Conservation (phyloP, 2,329 filamentous ascomycete genomes). For the Fusarium stilboides region DNA sequence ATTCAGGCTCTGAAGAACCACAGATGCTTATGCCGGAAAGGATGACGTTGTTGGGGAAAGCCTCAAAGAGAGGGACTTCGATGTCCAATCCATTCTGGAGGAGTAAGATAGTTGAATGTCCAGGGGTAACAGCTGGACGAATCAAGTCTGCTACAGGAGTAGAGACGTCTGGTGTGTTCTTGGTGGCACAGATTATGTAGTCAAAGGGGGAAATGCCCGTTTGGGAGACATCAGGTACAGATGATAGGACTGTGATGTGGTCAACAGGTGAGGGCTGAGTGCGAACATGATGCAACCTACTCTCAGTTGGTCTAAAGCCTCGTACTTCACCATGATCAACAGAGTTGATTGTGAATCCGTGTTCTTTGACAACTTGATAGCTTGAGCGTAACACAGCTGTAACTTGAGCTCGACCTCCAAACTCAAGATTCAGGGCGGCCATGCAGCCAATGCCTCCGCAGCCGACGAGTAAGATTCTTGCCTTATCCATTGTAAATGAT, state of each 20-base stretch:
- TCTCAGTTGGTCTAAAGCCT: conserved; percentile 42
- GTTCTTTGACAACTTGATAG: conserved; percentile 41
- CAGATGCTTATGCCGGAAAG: conserved; percentile 48
- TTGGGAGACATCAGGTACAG: conserved; percentile 42
- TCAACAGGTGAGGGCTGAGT: conserved; percentile 2
- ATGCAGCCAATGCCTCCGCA: conserved; percentile 48
- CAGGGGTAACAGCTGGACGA: conserved; percentile 40
- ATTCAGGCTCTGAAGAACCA: conserved; percentile 45
- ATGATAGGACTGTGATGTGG: conserved; percentile 32
- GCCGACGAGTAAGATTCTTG: conserved; percentile 41
- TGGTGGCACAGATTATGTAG: conserved; percentile 47
- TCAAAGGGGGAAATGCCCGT: conserved; percentile 39
- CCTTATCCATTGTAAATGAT: conserved; percentile 30
- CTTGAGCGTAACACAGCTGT: conserved; percentile 48
- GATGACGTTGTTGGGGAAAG: conserved; percentile 43
- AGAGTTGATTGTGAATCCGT: conserved; percentile 45
- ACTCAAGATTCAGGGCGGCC: conserved; percentile 45
- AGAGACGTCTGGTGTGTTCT: conserved; percentile 45
- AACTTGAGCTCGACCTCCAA: conserved; percentile 40
- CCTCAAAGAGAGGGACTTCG: conserved; percentile 37
- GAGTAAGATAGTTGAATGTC: conserved; percentile 42
- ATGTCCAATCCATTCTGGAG: conserved; percentile 50
- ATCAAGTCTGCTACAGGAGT: conserved; percentile 40
- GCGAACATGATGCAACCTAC: conserved; percentile 17
- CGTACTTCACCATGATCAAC: conserved; percentile 44